These are phyloP conservation scores for Apiospora marii DNA, from an alignment of 2,329 filamentous ascomycete species.

Conservation along the genomic window DNA sequence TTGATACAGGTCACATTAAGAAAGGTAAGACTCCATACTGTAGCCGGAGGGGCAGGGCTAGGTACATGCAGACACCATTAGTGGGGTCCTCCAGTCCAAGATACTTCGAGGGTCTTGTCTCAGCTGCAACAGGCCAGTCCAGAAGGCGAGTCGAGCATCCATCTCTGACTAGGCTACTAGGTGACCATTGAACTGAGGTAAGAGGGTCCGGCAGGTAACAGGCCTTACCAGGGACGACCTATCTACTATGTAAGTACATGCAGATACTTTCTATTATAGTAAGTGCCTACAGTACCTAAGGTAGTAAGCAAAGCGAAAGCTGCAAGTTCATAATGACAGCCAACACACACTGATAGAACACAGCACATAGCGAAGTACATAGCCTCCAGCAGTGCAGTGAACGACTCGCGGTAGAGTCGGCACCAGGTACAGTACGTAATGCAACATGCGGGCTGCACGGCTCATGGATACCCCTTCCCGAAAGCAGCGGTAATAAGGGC, in stretches of 20 bases:
- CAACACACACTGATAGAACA: neutral
- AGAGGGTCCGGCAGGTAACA: neutral
- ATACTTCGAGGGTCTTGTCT: constrained; percentile 17
- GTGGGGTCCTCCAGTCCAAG: neutral
- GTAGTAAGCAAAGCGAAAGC: neutral
- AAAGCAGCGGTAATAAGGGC: constrained; percentile 22
- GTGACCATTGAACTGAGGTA: too few relatives aligned
- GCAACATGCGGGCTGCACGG: constrained; percentile 12
- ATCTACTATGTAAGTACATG: too few relatives aligned
- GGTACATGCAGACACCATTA: neutral
- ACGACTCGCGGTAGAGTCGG: constrained; percentile 5
- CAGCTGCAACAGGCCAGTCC: neutral
- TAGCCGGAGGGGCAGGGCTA: constrained; percentile 9
- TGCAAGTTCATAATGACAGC: neutral
- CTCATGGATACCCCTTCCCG: constrained; percentile 18
- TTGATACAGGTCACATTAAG: constrained; percentile 8
- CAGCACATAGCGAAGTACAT: neutral
- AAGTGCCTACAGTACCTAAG: too few relatives aligned
- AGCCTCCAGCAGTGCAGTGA: neutral
- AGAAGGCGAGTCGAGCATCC: neutral
- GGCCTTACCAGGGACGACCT: neutral
- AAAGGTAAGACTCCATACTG: constrained; percentile 18
- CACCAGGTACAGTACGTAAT: constrained; percentile 20
- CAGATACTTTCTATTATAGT: neutral
- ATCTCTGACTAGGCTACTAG: neutral